Conservation (phyloP, 495 filamentous ascomycete genomes). For the Talaromyces ruber region DNA sequence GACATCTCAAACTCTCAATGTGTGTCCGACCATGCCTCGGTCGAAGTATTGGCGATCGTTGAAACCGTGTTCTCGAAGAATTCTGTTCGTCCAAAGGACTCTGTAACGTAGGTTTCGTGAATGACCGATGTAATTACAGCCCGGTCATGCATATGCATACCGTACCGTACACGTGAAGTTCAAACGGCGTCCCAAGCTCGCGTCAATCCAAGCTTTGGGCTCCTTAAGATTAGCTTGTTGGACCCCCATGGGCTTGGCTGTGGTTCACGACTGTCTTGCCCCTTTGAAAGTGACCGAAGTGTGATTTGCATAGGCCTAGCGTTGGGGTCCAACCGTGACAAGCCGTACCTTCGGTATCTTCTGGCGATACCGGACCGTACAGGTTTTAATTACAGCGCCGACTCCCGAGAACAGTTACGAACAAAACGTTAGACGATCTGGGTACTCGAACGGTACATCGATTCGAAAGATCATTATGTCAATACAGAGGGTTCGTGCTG, state of each 20-base stretch:
- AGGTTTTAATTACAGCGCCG: neutral
- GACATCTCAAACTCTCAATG: too few relatives aligned
- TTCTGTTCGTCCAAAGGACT: neutral
- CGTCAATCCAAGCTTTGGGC: neutral
- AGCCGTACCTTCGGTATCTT: neutral
- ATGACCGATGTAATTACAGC: neutral
- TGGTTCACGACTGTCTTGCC: neutral
- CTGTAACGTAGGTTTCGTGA: neutral
- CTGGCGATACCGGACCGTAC: neutral
- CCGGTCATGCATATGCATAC: neutral
- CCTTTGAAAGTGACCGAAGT: neutral
- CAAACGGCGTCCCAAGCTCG: neutral
- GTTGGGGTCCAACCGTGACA: neutral
- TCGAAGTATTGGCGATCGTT: neutral
- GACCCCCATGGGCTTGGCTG: neutral
- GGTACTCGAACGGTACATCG: neutral
- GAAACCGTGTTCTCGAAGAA: neutral
- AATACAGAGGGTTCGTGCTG: neutral
- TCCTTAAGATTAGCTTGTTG: neutral
- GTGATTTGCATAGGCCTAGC: neutral
- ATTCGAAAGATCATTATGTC: neutral
- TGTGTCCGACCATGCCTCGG: neutral
- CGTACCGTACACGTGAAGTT: neutral
- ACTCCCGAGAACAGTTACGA: neutral
- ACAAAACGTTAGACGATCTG: neutral